Evolutionary conservation across 2,329 filamentous ascomycete species (phyloP), one percentile per base, ranked within the genome.

Genomic region (Ilyonectria sp.): DNA sequence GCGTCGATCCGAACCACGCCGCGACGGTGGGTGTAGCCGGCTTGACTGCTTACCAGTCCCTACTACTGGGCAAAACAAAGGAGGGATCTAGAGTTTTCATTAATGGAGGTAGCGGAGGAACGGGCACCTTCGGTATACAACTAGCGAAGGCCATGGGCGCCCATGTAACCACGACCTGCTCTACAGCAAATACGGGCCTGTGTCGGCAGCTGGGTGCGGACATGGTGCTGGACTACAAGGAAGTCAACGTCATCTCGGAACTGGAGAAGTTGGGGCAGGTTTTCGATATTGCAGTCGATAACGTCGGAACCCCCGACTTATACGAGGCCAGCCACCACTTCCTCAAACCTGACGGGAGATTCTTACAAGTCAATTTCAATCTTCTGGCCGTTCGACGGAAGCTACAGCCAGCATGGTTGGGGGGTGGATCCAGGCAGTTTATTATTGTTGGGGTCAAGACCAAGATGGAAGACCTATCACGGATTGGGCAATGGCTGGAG

Each of bases 61-160:
- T 79, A 4, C 54, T 64, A 23, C 69, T 68, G 6, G 50, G 69
- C n/a, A 61, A 62, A 0, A 33, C 64, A 10, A 29, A 52, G 6
- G 29, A 50, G 7, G 63, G 63, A 5, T n/a, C 63, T 4, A 68
- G 64, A 6, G 62, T 82, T 10, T 69, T 83, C 31, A 72, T 83
- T 50, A 66, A 62, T 26, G 63, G 63, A 2, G 63, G 63, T 5
- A 62, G 63, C 44, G 82, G 82, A 10, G 81, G 77, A 0, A 77
- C 79, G 3, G 82, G 82, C 3, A 71, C 76, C 0, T 83, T 77
- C 57, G 68, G 76, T 1, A 77, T 84, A 11, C 82, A 83, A 66
- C 63, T 83, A 6, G 82, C 80, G 21, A 79, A 79, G 49, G 69
- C 71, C 0, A 40, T 76, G 3, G 79, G 79, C 1, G 76, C 72